Conservation (phyloP, 1,139 yeast genomes). For the Pichia sp. region DNA sequence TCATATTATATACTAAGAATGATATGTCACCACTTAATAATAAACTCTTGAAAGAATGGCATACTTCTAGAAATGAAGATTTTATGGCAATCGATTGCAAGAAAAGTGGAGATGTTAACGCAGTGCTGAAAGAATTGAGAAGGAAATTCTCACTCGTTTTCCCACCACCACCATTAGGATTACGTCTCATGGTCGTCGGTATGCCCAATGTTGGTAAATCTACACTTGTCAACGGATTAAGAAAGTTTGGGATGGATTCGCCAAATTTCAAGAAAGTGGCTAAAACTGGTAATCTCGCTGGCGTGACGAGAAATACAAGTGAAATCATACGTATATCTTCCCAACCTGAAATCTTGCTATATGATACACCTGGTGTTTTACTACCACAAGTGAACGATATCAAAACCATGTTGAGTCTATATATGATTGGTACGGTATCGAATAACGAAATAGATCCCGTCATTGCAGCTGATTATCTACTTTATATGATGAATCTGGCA, state of each 20-base stretch:
- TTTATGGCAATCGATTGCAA: slow-evolving; percentile 60
- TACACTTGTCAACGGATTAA: slow-evolving; percentile 64
- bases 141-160: slow-evolving; percentile 37
- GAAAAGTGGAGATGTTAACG: slow-evolving; percentile 41
- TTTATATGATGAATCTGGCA: slow-evolving; percentile 66
- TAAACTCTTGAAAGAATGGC: slow-evolving; percentile 46
- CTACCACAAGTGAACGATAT: slow-evolving; percentile 64
- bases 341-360: slow-evolving; percentile 62
- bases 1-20: slow-evolving; percentile 63
- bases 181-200: slow-evolving; percentile 72
- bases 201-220: slow-evolving; percentile 99
- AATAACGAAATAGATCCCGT: slow-evolving; percentile 68
- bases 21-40: slow-evolving; percentile 34
- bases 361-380: slow-evolving; percentile 93
- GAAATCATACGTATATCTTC: slow-evolving; percentile 61
- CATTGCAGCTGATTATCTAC: slow-evolving; percentile 77
- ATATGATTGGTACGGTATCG: slow-evolving; percentile 75
- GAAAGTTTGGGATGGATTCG: slow-evolving; percentile 43
- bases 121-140: slow-evolving; percentile 43
- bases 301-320: slow-evolving; percentile 78
- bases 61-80: slow-evolving; percentile 32
- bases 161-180: slow-evolving; percentile 79
- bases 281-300: slow-evolving; percentile 81
- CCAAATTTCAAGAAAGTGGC: slow-evolving; percentile 51
- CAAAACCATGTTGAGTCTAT: slow-evolving; percentile 68